Percentiles rank a stretch among this genome's conserved stretches.
phyloP scores from a whole-genome alignment of 225 moss, liverwort and hornwort species.

The Straminergon stramineum region DNA sequence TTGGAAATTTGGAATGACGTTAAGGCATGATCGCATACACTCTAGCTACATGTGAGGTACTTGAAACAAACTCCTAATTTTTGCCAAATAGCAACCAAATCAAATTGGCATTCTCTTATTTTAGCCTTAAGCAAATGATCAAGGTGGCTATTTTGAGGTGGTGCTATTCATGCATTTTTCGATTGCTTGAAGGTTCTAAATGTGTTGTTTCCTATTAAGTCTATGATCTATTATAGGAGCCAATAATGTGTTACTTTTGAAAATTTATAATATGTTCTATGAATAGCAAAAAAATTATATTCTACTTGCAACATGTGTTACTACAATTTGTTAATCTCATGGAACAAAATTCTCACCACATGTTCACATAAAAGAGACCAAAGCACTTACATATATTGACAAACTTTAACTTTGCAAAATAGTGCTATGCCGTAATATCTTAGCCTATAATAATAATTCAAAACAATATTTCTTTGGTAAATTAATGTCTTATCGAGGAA shows the following conservation, averaged over 20 bases:
- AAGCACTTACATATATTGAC: not conserved
- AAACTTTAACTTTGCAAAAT: not conserved
- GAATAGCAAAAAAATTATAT: not conserved
- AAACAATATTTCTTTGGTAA: not conserved
- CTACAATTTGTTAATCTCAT: not conserved
- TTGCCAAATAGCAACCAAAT: not conserved
- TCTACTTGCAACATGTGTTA: not conserved
- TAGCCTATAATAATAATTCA: not conserved
- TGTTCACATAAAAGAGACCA: fast-evolving
- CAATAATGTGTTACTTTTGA: not conserved
- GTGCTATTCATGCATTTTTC: no score
- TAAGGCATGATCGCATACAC: not conserved
- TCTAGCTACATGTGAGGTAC: not conserved
- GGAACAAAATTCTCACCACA: not conserved
- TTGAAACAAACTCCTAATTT: not conserved
- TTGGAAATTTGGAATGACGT: not conserved
- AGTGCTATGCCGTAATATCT: not conserved
- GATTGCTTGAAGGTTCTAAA: not conserved
- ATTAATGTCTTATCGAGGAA: not conserved
- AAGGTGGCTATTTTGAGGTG: not conserved
- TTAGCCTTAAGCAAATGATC: not conserved
- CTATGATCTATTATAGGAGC: not conserved
- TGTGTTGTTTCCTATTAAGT: not conserved
- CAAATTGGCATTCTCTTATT: not conserved
- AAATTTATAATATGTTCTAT: not conserved